phyloP scores from a whole-genome alignment of 2,329 filamentous ascomycete genomes.

The Fusarium succisae region DNA sequence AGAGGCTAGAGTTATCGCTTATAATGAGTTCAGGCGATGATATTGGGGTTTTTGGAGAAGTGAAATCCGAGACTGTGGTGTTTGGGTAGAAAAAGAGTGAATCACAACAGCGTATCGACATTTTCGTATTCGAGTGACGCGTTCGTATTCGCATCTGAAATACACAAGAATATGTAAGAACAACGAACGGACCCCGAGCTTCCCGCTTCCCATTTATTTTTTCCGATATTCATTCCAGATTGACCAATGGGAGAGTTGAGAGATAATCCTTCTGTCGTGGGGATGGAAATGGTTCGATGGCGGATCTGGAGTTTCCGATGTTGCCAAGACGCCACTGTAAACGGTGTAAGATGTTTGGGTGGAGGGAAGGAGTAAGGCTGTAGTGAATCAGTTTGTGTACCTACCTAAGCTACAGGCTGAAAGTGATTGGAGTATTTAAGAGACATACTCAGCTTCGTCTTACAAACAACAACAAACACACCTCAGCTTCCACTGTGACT shows the following conservation, averaged over 20 bases:
- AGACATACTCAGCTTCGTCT: neutral
- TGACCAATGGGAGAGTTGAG: slow-evolving; percentile 3
- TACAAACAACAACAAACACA: neutral
- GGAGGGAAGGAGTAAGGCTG: neutral
- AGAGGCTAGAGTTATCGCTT: slow-evolving; percentile 31
- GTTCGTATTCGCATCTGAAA: slow-evolving; percentile 23
- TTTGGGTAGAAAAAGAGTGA: slow-evolving; percentile 2
- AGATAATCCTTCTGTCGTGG: neutral
- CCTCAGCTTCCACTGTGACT: neutral
- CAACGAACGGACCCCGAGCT: slow-evolving; percentile 10
- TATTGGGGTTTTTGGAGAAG: slow-evolving; percentile 15
- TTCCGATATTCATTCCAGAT: neutral
- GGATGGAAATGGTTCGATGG: slow-evolving; percentile 21
- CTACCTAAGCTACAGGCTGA: neutral
- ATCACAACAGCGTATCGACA: neutral
- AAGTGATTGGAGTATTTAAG: neutral
- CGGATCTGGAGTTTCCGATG: slow-evolving; percentile 35
- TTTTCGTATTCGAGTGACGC: slow-evolving; percentile 21
- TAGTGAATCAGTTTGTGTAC: neutral
- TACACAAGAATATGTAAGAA: neutral
- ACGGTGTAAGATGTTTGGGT: neutral
- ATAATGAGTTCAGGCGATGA: slow-evolving; percentile 36
- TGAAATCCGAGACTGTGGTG: slow-evolving; percentile 20
- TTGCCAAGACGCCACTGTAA: slow-evolving; percentile 8
- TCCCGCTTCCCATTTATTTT: neutral